Base-by-base conservation (phyloP, 805 yeast genomes). In the Schwanniomyces polymorphus region DNA sequence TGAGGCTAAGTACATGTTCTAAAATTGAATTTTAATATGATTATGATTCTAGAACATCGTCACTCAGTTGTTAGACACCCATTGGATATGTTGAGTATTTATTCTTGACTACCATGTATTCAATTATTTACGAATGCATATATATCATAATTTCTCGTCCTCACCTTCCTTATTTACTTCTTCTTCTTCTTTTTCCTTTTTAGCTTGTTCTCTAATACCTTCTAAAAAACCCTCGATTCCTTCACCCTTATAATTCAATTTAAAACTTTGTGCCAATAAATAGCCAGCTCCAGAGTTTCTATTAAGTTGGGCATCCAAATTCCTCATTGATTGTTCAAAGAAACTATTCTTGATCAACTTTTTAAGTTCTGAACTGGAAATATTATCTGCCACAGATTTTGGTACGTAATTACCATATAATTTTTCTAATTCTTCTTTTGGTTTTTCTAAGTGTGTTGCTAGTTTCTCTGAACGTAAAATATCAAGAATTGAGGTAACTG, bases 241-340 rank as follows among this genome's bases (percentile, higher is more conserved):
- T 57, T 82, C 86, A 8, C 85, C 85, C 8, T 60, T 44, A 52
- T 82, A 82, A 5, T 67, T 73, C 53, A 68, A 68, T n/a, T 75
- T 77, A 37, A 81, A 66, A 34, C 79, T 70, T 46, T 68, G 71
- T 27, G 85, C 65, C 34, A 82, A 70, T 37, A 81, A 52, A 48
- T 64, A 68, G 5, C 84, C 81, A 10, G 80, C 77, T 9, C 80
- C 81, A 12, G 25, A 9, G n/a, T n/a, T 7, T 60, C 58, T 21
- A 59, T 54, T 21, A 40, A 82, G 59, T 26, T 75, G 80, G 27
- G 61, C 62, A 44, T 76, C 64, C 46, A 83, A 60, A 43, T 70
- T 68, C 10, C 65, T 59, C 35, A 69, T 59, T 8, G 79, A 67
- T 50, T 70, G 76, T 38, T 66, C 67, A 58, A 77, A 80, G 52